Evolutionary conservation across 305 asterid genomes (phyloP).

Genomic region (Fraxinus velutina): DNA sequence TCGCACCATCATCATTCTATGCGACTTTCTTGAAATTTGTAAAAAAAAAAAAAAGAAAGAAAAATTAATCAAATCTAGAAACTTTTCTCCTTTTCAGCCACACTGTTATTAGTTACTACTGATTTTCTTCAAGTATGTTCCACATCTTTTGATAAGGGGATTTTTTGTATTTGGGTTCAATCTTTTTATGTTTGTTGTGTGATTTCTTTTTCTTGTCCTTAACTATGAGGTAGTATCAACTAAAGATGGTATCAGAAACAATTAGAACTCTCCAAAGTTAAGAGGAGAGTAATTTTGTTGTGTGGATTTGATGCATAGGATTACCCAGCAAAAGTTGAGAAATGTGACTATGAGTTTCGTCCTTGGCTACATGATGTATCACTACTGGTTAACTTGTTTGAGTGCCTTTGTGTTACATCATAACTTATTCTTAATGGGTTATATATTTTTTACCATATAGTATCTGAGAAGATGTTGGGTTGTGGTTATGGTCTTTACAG

Average conservation of each 20-base stretch:
- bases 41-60: neutral
- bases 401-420: neutral
- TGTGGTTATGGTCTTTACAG: conserved; percentile 11
- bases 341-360: neutral
- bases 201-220: conserved; percentile 6
- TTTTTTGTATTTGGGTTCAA: neutral
- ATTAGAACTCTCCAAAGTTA: conserved; percentile 3
- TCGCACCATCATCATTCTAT: neutral
- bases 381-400: conserved; percentile 2
- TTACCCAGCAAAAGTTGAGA: neutral
- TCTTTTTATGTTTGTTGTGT: neutral
- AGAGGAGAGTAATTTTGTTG: neutral
- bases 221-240: conserved; percentile 16
- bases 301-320: neutral
- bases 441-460: neutral
- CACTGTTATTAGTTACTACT: conserved; percentile 7
- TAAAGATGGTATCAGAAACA: neutral
- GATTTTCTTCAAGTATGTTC: conserved; percentile 2
- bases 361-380: neutral
- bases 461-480: neutral
- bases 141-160: neutral
- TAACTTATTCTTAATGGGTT: neutral
- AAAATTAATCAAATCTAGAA: neutral
- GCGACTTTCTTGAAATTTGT: neutral
- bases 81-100: conserved; percentile 6